phyloP scores from a whole-genome alignment of 352 stramenopile genomes.

The Globisporangium iwayamae region DNA sequence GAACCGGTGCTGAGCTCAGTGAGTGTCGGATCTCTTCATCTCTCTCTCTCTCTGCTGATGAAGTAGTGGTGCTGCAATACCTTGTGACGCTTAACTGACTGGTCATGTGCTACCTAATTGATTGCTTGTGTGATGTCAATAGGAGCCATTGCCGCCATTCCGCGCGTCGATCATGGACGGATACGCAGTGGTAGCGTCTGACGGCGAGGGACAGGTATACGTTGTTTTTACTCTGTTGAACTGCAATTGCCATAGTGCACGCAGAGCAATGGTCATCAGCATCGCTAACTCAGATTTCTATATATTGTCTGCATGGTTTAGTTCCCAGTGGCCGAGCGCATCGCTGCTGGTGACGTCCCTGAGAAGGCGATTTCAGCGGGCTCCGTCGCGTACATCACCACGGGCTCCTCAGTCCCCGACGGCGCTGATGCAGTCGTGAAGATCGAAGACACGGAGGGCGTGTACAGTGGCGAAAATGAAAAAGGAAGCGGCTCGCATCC shows the following conservation, averaged over 20 bases:
- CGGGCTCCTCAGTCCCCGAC: slow-evolving; percentile 88
- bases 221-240: background rate
- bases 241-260: background rate
- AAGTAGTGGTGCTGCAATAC: background rate
- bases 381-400: slow-evolving; percentile 93
- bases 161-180: slow-evolving; percentile 98
- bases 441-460: slow-evolving; percentile 89
- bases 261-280: background rate
- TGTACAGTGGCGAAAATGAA: slow-evolving; percentile 28
- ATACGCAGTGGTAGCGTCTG: slow-evolving; percentile 91
- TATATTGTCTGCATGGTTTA: slow-evolving; percentile 13
- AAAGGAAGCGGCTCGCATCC: background rate
- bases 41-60: no score
- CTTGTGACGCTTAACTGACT: background rate
- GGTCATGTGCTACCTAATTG: slow-evolving; percentile 10
- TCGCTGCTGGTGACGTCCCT: slow-evolving; percentile 63
- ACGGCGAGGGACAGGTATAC: slow-evolving; percentile 65
- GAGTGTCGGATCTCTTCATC: background rate
- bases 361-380: slow-evolving; percentile 31
- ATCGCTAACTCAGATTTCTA: background rate
- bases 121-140: background rate
- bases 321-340: slow-evolving; percentile 67
- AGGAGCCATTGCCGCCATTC: slow-evolving; percentile 92
- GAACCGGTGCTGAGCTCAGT: slow-evolving; percentile 48
- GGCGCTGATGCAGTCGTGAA: slow-evolving; percentile 92